Percentiles rank a stretch among this genome's conserved stretches.
phyloP scores from a whole-genome alignment of 169 alveolate genomes.

The Eimeria praecox region DNA sequence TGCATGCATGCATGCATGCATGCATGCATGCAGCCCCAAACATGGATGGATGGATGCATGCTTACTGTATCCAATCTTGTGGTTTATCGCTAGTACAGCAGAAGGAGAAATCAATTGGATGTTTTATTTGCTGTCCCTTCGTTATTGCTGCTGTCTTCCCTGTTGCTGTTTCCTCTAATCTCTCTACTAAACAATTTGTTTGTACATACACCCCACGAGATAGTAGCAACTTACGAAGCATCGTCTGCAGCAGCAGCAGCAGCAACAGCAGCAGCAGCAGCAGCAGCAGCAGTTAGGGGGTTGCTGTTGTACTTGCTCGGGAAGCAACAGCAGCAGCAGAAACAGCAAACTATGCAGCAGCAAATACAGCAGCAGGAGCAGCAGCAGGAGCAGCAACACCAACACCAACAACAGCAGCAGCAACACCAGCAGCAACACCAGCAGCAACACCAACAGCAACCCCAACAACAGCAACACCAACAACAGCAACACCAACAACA shows the following conservation, averaged over 20 bases:
- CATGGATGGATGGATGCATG: neutral
- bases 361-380: neutral
- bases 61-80: conserved; percentile 43
- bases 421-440: neutral
- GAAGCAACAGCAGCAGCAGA: neutral
- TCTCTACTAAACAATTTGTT: conserved; percentile 13
- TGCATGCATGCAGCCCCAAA: no score
- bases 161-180: conserved; percentile 11
- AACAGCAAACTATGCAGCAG: neutral
- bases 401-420: neutral
- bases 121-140: neutral
- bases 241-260: conserved; percentile 27
- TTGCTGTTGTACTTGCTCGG: no score
- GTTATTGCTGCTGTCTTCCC: neutral
- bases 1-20: neutral
- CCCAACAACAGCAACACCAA: neutral
- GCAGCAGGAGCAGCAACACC: neutral
- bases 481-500: neutral
- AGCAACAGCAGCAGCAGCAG: neutral
- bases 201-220: neutral
- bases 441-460: conserved; percentile 28
- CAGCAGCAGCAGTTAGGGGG: neutral
- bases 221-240: neutral
- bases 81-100: conserved; percentile 38
- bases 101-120: conserved; percentile 19